A percentile compares a stretch with the other conserved stretches of the same genome.
These are phyloP conservation scores for Neonothopanus nambi DNA, from an alignment of 1,284 basidiomycete genomes.

Conservation along the genomic window DNA sequence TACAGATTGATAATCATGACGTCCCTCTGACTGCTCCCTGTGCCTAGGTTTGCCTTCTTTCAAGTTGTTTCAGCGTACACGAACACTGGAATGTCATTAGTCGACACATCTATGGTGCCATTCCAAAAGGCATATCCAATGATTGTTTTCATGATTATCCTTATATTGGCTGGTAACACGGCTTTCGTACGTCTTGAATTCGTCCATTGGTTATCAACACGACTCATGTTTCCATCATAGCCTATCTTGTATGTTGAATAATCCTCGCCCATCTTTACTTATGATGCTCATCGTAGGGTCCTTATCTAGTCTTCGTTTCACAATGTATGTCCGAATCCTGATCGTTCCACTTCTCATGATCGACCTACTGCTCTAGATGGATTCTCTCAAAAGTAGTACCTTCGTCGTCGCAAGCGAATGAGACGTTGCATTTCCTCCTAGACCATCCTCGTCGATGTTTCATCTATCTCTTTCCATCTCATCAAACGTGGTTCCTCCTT, in stretches of 20 bases:
- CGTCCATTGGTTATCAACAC: background rate
- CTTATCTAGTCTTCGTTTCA: slow-evolving; percentile 54
- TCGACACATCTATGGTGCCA: slow-evolving; percentile 89
- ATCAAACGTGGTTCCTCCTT: slow-evolving; percentile 93
- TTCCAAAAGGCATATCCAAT: slow-evolving; percentile 87
- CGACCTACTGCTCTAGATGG: slow-evolving; percentile 59
- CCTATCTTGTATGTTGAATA: slow-evolving; percentile 68
- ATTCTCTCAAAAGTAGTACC: slow-evolving; percentile 64
- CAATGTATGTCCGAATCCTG: slow-evolving; percentile 48
- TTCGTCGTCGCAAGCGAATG: slow-evolving; percentile 58
- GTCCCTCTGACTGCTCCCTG: background rate
- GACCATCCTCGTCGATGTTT: slow-evolving; percentile 97
- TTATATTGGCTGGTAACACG: slow-evolving; percentile 90
- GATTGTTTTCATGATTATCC: slow-evolving; percentile 64
- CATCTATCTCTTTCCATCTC: slow-evolving; percentile 92
- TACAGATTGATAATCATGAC: background rate
- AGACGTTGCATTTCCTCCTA: slow-evolving; percentile 89
- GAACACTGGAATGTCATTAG: slow-evolving; percentile 87
- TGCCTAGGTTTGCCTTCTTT: slow-evolving; percentile 80
- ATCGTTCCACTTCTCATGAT: background rate
- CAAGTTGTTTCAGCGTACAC: slow-evolving; percentile 88
- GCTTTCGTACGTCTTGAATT: slow-evolving; percentile 68
- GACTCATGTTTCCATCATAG: slow-evolving; percentile 36
- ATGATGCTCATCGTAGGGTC: slow-evolving; percentile 7
- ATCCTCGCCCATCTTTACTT: background rate